A percentile compares a stretch with the other conserved stretches of the same genome.
phyloP scores from a whole-genome alignment of 495 filamentous ascomycete genomes.

The Rhypophila decipiens region DNA sequence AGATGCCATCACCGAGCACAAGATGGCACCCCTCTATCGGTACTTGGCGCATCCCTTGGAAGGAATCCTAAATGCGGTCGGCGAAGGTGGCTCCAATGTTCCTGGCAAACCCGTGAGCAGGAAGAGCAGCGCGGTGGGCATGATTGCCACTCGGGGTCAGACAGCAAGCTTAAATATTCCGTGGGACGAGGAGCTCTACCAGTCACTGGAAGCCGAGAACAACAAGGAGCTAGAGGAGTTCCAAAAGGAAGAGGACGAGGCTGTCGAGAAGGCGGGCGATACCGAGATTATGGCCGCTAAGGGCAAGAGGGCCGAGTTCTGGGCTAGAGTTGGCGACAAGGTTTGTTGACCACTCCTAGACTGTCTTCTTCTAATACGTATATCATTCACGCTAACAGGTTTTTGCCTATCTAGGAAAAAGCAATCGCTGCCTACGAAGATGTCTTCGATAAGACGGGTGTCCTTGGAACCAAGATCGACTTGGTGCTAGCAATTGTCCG shows the following conservation, averaged over 20 bases:
- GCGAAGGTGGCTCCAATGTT: slow-evolving; percentile 55
- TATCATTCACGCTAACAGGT: no score
- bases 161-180: slow-evolving; percentile 60
- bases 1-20: slow-evolving; percentile 85
- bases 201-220: slow-evolving; percentile 79
- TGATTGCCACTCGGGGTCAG: slow-evolving; percentile 63
- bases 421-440: slow-evolving; percentile 85
- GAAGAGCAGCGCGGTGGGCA: slow-evolving; percentile 57
- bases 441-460: slow-evolving; percentile 86
- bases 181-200: slow-evolving; percentile 88
- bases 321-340: slow-evolving; percentile 91
- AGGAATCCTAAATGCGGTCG: slow-evolving; percentile 74
- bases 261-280: slow-evolving; percentile 89
- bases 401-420: slow-evolving; percentile 71
- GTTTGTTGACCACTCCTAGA: slow-evolving; percentile 42
- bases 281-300: slow-evolving; percentile 88
- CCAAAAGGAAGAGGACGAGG: slow-evolving; percentile 93
- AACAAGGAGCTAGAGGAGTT: slow-evolving; percentile 84
- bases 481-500: slow-evolving; percentile 93
- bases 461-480: slow-evolving; percentile 94
- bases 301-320: slow-evolving; percentile 94
- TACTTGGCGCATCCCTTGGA: slow-evolving; percentile 92
- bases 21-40: slow-evolving; percentile 96
- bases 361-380: no score
- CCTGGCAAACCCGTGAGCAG: slow-evolving; percentile 46